Evolutionary conservation across 83 land plant species (phyloP).

Genomic region (Picea abies): DNA sequence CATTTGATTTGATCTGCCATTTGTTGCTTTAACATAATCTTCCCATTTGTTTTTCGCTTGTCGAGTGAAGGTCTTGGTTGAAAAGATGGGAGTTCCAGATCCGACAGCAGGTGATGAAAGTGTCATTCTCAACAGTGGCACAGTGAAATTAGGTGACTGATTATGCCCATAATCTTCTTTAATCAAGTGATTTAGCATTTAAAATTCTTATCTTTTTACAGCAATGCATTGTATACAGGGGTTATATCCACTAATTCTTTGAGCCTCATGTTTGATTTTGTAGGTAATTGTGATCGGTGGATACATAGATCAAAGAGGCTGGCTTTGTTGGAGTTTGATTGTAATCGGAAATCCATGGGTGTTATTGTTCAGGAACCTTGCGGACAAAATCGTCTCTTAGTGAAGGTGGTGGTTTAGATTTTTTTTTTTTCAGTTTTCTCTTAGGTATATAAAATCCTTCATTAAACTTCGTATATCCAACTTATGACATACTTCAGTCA

Average conservation of each 20-base stretch:
- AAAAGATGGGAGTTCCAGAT: slow-evolving; percentile 45
- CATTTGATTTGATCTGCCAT: neutral
- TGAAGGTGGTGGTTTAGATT: neutral
- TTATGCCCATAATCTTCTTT: neutral
- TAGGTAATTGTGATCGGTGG: slow-evolving; percentile 69
- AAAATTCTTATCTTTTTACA: neutral
- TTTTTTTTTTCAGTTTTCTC: neutral
- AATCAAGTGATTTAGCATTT: neutral
- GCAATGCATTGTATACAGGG: neutral
- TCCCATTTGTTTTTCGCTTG: neutral
- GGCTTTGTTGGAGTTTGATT: slow-evolving; percentile 77
- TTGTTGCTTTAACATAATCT: neutral
- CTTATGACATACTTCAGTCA: neutral
- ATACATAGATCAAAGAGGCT: no score
- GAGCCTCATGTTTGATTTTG: neutral
- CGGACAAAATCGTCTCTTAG: slow-evolving; percentile 36
- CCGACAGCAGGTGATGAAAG: slow-evolving; percentile 13
- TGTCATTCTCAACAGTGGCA: slow-evolving; percentile 6
- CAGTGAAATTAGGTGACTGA: slow-evolving; percentile 55
- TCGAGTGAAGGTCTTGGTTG: slow-evolving; percentile 73
- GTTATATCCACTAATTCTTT: neutral
- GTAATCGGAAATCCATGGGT: slow-evolving; percentile 88
- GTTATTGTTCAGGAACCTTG: slow-evolving; percentile 57
- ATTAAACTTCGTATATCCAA: neutral
- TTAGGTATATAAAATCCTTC: neutral